Evolutionary conservation across 805 yeast genomes (phyloP).

Genomic region (Metschnikowia picachoensis): DNA sequence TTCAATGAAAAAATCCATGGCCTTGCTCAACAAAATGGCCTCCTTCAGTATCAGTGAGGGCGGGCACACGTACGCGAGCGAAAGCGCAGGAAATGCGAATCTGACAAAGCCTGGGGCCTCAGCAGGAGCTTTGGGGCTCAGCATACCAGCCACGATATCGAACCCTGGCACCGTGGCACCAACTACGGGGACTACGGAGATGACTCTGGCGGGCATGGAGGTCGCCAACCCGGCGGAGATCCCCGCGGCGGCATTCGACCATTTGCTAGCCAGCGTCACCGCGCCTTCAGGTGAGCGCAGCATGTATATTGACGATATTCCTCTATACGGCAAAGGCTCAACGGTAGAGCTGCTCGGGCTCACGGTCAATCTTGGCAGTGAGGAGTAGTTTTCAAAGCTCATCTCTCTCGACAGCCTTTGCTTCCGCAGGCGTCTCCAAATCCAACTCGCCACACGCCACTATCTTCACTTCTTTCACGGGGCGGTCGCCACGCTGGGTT

Average conservation of each 20-base stretch:
- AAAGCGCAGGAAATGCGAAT: neutral
- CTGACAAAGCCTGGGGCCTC: neutral
- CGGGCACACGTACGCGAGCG: slow-evolving; percentile 27
- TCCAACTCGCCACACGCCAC: slow-evolving; percentile 67
- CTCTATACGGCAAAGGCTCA: slow-evolving; percentile 37
- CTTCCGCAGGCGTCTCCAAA: slow-evolving; percentile 19
- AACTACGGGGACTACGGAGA: slow-evolving; percentile 12
- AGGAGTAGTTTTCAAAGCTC: slow-evolving; percentile 22
- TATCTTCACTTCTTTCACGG: slow-evolving; percentile 61
- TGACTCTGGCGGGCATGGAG: slow-evolving; percentile 10
- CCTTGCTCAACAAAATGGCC: slow-evolving; percentile 31
- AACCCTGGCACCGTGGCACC: slow-evolving; percentile 18
- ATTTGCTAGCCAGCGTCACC: slow-evolving; percentile 25
- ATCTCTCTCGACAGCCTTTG: slow-evolving; percentile 19
- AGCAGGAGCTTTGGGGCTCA: slow-evolving; percentile 8
- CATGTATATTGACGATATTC: slow-evolving; percentile 36
- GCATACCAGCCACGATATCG: slow-evolving; percentile 15
- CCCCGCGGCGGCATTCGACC: slow-evolving; percentile 30
- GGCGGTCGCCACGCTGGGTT: slow-evolving; percentile 70
- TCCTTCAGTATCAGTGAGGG: slow-evolving; percentile 33
- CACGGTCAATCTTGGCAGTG: slow-evolving; percentile 24
- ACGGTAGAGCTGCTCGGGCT: slow-evolving; percentile 36
- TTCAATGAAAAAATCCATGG: slow-evolving; percentile 32
- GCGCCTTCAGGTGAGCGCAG: slow-evolving; percentile 17
- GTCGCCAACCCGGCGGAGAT: slow-evolving; percentile 13